Evolutionary conservation across 2,329 filamentous ascomycete genomes (phyloP), one percentile per base, ranked within the genome.

Genomic region (Ceratocystiopsis sp.): DNA sequence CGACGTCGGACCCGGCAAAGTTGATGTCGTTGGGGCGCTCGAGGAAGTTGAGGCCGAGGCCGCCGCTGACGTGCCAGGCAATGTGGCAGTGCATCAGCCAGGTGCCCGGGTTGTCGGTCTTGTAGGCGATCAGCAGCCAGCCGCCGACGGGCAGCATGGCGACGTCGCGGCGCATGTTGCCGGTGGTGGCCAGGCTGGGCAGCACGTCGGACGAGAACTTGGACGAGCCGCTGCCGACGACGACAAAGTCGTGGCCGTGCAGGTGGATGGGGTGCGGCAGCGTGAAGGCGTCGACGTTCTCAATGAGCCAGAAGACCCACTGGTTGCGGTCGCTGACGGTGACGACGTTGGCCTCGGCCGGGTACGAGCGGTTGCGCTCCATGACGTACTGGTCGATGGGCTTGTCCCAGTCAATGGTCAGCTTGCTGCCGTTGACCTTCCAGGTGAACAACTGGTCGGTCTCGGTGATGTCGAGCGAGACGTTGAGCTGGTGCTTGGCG

Each of bases 51-150:
- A 72, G 55, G 7, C 60, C 64, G 17, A 73, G 59, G 29, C 67
- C 68, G 44, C 61, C 60, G 42, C 55, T 58, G 37, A 67, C 59
- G 53, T 73, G 69, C 66, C 61, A 68, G 19, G 62, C 62, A 49
- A 68, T 67, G 55, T 73, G 69, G 53, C 69, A 73, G 56, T 73
- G 68, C 51, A 71, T 63, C 5, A 65, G 59, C 68, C 68, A 72
- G 9, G 38, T 45, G 16, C 67, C 67, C 0, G 67, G 67, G 46
- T 71, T 70, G 50, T 71, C 61, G 0, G 63, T 57, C 43, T 59
- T 51, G 49, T 68, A 70, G 0, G 60, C 65, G 15, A 71, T 53
- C 1, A 64, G 59, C 8, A 69, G 45, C 49, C 63, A 64, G 0
- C 66, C 67, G 13, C 54, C 52, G 17, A 15, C 41, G 0, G 63